phyloP scores from a whole-genome alignment of 768 basidiomycete genomes.

The Lactarius akahatsu region DNA sequence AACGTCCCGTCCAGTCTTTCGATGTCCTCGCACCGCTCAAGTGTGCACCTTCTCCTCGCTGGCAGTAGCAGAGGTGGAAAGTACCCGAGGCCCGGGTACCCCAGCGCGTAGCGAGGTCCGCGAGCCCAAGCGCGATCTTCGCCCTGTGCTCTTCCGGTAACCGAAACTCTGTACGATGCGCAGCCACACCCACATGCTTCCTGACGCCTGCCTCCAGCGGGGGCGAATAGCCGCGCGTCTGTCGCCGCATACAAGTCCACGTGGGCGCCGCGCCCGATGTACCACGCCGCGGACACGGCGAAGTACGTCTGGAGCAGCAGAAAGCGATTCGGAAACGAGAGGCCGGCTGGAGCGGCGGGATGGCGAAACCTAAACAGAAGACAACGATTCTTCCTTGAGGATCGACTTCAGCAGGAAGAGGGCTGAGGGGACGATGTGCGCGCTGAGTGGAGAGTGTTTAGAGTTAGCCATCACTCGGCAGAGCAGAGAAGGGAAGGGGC shows the following conservation, averaged over 20 bases:
- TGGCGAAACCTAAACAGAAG: constrained; percentile 32
- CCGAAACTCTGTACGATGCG: constrained; percentile 51
- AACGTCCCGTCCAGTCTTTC: constrained; percentile 59
- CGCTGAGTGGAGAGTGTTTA: constrained; percentile 38
- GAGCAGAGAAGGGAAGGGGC: not conserved
- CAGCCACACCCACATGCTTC: constrained; percentile 45
- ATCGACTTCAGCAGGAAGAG: constrained; percentile 56
- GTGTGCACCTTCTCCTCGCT: not conserved
- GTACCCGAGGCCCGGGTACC: constrained; percentile 25
- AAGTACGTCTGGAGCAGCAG: constrained; percentile 61
- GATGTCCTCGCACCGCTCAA: constrained; percentile 39
- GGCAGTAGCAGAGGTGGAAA: constrained; percentile 31
- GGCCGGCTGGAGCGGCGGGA: constrained; percentile 33
- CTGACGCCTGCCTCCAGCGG: not conserved
- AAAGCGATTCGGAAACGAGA: constrained; percentile 20
- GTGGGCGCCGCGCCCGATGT: constrained; percentile 52
- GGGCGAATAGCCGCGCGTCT: not conserved
- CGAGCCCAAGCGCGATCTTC: constrained; percentile 50
- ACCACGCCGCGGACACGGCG: constrained; percentile 44
- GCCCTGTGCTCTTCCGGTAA: constrained; percentile 58
- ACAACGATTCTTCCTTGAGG: constrained; percentile 28
- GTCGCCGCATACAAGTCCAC: constrained; percentile 44
- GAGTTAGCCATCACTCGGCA: too few species aligned
- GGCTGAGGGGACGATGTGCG: constrained; percentile 28
- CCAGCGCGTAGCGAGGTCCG: constrained; percentile 45